Evolutionary conservation across 2,329 filamentous ascomycete species (phyloP), one percentile per base, ranked within the genome.

Genomic region (Aureobasidium mangrovei): DNA sequence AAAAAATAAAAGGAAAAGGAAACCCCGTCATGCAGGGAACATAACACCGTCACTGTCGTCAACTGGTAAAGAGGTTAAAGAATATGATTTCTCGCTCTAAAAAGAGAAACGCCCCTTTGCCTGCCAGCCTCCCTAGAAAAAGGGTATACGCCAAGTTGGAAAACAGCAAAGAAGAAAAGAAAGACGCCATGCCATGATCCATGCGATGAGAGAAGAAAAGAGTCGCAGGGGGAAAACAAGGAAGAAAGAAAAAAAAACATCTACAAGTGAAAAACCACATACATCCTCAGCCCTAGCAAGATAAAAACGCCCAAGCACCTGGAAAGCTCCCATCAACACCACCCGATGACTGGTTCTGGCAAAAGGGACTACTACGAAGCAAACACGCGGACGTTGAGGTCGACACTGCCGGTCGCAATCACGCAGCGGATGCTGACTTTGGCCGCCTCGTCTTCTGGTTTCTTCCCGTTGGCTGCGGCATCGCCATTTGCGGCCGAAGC

Each of bases 371-470:
- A 35, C 46, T 58, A 78, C 53, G 75, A 76, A 43, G 88, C 87
- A 73, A 91, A 94, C 52, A 94, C 81, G 62, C 86, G 79, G 59
- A 94, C 80, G 60, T 83, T 88, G 65, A 83, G 73, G 72, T 95
- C 88, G 56, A 95, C 88, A 66, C 89, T 88, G 35, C 88, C 89
- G 2, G 89, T 94, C 7, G 89, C 90, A 62, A 95, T 85, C 18
- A 95, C 84, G 66, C 89, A 94, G 58, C 88, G 79, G 58, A 94
- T 89, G 60, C 83, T 82, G 44, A 82, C 76, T 56, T 74, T 74
- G 26, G 81, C 79, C 2, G 67, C 68, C 2, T 67, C 67, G 26
- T 72, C 71, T 26, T 74, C 75, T 8, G 58, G 48, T 49, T 61
- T 56, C 8, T 26, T 49, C 7, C 47, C 38, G 10, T 42, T 51